phyloP scores from a whole-genome alignment of 495 filamentous ascomycete species.

The Penicillium herquei region DNA sequence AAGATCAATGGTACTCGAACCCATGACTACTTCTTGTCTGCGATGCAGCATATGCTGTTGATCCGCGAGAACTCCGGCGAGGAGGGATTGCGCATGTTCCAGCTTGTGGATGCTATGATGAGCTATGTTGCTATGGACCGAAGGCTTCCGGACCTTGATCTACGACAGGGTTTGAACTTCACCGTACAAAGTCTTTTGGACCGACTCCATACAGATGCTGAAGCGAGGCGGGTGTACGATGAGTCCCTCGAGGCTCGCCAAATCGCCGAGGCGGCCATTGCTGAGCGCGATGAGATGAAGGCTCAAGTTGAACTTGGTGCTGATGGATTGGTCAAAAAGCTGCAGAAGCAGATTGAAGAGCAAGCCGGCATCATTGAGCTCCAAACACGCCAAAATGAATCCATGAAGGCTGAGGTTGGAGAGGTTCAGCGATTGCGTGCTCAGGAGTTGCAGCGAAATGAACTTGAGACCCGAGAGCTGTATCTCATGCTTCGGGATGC shows the following conservation, averaged over 20 bases:
- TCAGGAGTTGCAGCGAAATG: constrained; percentile 91
- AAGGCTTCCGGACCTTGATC: constrained; percentile 90
- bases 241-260: constrained; percentile 86
- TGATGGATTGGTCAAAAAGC: constrained; percentile 87
- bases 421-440: constrained; percentile 83
- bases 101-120: constrained; percentile 95
- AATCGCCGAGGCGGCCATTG: constrained; percentile 91
- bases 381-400: constrained; percentile 79
- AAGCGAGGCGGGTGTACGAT: constrained; percentile 86
- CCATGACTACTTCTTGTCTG: constrained; percentile 93
- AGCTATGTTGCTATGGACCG: constrained; percentile 99
- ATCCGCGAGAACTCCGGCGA: constrained; percentile 92
- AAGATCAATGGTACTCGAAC: constrained; percentile 80
- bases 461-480: constrained; percentile 91
- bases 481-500: constrained; percentile 99
- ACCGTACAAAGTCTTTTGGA: constrained; percentile 94
- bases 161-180: constrained; percentile 95
- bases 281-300: constrained; percentile 94
- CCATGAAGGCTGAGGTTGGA: constrained; percentile 82
- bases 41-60: constrained; percentile 90
- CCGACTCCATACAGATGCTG: constrained; percentile 92
- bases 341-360: constrained; percentile 91
- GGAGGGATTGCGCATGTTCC: constrained; percentile 93
- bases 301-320: constrained; percentile 91
- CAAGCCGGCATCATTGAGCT: constrained; percentile 87